phyloP scores from a whole-genome alignment of 257 asterid genomes.

The Galeopsis tetrahit region DNA sequence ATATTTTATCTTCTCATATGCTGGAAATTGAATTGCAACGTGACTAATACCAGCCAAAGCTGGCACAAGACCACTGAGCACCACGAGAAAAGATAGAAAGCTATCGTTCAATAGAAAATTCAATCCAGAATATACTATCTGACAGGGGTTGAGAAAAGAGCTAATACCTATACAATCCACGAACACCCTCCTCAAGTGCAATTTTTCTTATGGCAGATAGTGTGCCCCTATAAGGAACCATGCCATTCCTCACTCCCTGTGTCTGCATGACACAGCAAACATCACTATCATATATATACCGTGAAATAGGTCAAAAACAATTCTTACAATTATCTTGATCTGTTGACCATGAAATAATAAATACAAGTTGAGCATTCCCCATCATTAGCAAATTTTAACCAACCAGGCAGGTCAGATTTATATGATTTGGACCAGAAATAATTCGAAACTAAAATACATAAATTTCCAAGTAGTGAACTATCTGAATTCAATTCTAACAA shows the following conservation, averaged over 20 bases:
- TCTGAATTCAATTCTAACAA: not conserved
- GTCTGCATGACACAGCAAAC: conserved; percentile 49
- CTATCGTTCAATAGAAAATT: not conserved
- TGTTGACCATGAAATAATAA: not conserved
- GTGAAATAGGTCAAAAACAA: conserved; percentile 5
- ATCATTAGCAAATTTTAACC: conserved; percentile 6
- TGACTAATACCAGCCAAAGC: conserved; percentile 97
- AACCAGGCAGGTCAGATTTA: conserved; percentile 18
- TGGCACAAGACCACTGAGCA: conserved; percentile 94
- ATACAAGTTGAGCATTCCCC: conserved; percentile 15
- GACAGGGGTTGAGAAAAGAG: conserved; percentile 21
- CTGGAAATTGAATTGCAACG: conserved; percentile 95
- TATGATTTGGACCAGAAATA: not conserved
- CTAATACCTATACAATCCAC: conserved; percentile 86
- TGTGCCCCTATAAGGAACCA: conserved; percentile 77
- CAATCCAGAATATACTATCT: conserved; percentile 24
- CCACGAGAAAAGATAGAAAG: conserved; percentile 35
- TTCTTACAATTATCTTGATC: conserved; percentile 2
- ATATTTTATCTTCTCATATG: conserved; percentile 81
- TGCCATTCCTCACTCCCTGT: conserved; percentile 70
- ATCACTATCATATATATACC: conserved; percentile 19
- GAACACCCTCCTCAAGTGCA: conserved; percentile 82
- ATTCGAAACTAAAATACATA: not conserved
- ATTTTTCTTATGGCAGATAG: conserved; percentile 82
- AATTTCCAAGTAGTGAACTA: not conserved